phyloP scores from a whole-genome alignment of 805 yeast genomes.

The Candida argentea region DNA sequence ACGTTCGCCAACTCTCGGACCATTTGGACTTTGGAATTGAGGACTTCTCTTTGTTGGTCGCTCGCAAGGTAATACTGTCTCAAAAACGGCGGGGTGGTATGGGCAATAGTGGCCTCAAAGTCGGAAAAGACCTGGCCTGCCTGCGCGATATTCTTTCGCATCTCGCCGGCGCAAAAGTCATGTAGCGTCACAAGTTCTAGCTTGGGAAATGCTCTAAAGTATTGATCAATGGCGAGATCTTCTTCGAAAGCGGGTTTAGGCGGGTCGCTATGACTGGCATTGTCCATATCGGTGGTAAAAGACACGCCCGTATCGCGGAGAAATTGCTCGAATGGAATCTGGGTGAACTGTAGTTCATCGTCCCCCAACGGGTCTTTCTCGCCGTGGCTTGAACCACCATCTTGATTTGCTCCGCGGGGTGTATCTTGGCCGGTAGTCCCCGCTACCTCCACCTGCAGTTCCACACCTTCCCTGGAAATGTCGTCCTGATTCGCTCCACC shows the following conservation, averaged over 20 bases:
- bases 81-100: constrained; percentile 40
- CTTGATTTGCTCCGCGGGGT: too few relatives aligned
- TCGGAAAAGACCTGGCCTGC: constrained; percentile 39
- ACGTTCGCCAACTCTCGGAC: constrained; percentile 42
- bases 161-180: constrained; percentile 45
- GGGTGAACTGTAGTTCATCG: too few relatives aligned
- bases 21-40: constrained; percentile 39
- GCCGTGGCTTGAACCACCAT: too few relatives aligned
- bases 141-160: constrained; percentile 39
- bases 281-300: too few relatives aligned
- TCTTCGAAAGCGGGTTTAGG: constrained; percentile 1
- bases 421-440: too few relatives aligned
- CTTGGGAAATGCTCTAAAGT: constrained; percentile 26
- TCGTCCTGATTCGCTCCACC: too few relatives aligned
- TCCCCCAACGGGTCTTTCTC: too few relatives aligned
- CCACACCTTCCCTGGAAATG: too few relatives aligned
- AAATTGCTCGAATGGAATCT: too few relatives aligned
- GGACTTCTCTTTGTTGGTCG: constrained; percentile 24
- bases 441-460: too few relatives aligned
- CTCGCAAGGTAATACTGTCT: constrained; percentile 35
- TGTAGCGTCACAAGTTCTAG: constrained; percentile 38
- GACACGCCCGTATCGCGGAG: too few relatives aligned
- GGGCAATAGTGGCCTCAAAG: constrained; percentile 34
- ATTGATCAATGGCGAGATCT: constrained; percentile 17
- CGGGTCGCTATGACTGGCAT: not conserved